phyloP scores from a whole-genome alignment of 129 eudicot species.

The Escallonia herrerae region DNA sequence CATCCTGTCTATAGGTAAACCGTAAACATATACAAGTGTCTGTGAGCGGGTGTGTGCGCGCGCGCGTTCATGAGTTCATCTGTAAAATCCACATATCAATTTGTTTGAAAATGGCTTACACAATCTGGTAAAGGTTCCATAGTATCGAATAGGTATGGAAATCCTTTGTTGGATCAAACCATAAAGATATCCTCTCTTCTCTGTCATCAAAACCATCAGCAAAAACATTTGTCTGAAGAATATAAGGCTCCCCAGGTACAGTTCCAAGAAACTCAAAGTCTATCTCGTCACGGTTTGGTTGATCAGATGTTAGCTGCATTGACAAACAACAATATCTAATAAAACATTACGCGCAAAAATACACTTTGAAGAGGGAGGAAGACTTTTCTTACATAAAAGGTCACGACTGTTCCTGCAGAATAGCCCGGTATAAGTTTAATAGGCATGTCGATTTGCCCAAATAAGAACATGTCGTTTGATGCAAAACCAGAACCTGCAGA shows the following conservation, averaged over 20 bases:
- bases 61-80: too few species aligned
- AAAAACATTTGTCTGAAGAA: slow-evolving; percentile 69
- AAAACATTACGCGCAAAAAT: background rate
- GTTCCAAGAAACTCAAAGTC: slow-evolving; percentile 92
- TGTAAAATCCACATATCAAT: too few species aligned
- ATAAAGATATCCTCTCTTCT: slow-evolving; percentile 56
- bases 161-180: slow-evolving; percentile 95
- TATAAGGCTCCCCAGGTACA: slow-evolving; percentile 52
- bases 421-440: slow-evolving; percentile 67
- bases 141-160: slow-evolving; percentile 77
- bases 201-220: slow-evolving; percentile 64
- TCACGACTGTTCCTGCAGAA: slow-evolving; percentile 91
- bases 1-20: too few species aligned
- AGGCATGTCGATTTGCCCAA: slow-evolving; percentile 85
- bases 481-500: slow-evolving; percentile 64
- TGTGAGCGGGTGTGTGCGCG: too few species aligned
- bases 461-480: slow-evolving; percentile 71
- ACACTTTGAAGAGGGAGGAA: background rate
- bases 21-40: too few species aligned
- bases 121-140: slow-evolving; percentile 86
- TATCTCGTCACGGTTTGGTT: slow-evolving; percentile 68
- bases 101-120: slow-evolving; percentile 38
- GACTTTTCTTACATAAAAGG: slow-evolving; percentile 53
- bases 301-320: slow-evolving; percentile 71
- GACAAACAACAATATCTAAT: background rate